Evolutionary conservation across 106 monocot species (phyloP).

Genomic region (Platanthera zijinensis): DNA sequence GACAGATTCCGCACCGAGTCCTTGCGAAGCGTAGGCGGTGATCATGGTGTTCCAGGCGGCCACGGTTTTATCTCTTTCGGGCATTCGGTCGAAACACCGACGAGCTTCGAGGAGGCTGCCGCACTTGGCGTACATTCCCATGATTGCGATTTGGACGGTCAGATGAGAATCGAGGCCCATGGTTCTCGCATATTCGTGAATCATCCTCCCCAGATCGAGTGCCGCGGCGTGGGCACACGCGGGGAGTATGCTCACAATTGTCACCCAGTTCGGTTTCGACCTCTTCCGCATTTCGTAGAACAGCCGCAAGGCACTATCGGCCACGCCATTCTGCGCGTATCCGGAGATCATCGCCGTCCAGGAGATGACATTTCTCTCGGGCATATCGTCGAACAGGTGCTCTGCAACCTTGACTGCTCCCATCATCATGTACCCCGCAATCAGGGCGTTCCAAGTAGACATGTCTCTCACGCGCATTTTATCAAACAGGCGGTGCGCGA

Average conservation of each 20-base stretch:
- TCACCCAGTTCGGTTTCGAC: constrained; percentile 43
- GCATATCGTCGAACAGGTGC: constrained; percentile 28
- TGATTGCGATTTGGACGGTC: constrained; percentile 34
- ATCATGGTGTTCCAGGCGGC: constrained; percentile 68
- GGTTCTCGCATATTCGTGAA: constrained; percentile 35
- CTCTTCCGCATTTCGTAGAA: constrained; percentile 38
- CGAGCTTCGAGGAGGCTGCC: constrained; percentile 45
- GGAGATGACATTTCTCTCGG: constrained; percentile 55
- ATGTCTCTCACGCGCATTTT: constrained; percentile 35
- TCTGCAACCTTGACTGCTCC: constrained; percentile 29
- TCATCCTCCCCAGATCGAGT: constrained; percentile 36
- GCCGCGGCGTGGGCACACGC: constrained; percentile 39
- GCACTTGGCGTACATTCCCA: constrained; percentile 72
- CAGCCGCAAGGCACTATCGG: constrained; percentile 22
- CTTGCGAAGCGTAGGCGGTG: constrained; percentile 45
- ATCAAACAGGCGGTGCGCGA: constrained; percentile 34
- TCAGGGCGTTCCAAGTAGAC: constrained; percentile 54
- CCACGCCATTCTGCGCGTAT: constrained; percentile 43
- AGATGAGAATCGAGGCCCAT: constrained; percentile 21
- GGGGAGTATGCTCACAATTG: constrained; percentile 43
- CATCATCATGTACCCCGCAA: constrained; percentile 38
- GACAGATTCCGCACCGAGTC: constrained; percentile 34
- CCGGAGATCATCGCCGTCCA: constrained; percentile 73
- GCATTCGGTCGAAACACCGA: constrained; percentile 27
- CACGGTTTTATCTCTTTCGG: constrained; percentile 27